Base-by-base conservation (phyloP, 164 flowering plant species). In the Tetrastigma voinierianum region DNA sequence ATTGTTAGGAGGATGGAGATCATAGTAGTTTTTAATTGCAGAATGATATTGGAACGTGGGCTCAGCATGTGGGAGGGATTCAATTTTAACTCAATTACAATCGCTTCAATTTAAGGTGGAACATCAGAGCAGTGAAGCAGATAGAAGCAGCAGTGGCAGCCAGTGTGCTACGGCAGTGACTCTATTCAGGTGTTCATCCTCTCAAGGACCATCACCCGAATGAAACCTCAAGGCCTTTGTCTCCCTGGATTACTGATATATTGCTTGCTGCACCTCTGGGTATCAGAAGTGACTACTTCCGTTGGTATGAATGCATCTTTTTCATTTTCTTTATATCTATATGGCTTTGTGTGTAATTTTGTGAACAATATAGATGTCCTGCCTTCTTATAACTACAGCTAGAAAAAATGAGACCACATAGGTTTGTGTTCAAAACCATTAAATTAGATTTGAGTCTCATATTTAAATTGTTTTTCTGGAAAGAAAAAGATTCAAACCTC, bases 161-260 rank as follows among this genome's bases (percentile, higher is more conserved):
- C 82, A 82, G n/a, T n/a, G n/a, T 67, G 87, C 89, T 65, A 74
- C 97, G 20, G 81, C 85, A 90, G 95, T 74, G 67, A 68, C 18
- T 72, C 85, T 16, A 18, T 16, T n/a, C n/a, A n/a, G n/a, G n/a
- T 17, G 80, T 66, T 43, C 72, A 77, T 66, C 82, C 46, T 52
- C 68, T 71, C 59, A 74, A 53, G 57, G 68, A 46, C 68, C 82
- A 46, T 57, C 64, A 64, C 70, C 89, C 81, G 57, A 84, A 69
- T 45, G 98, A 94, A 71, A 87, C 98, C 24, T 56, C 81, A 66
- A 79, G 98, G 83, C 97, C 95, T 60, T 70, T 94, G 74, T 88
- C 98, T 68, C 95, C 95, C 23, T 94, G 98, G 98, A 90, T 94
- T 57, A 88, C 96, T 65, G 98, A 94, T 75, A 88, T 94, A 74